A percentile compares a stretch with the other conserved stretches of the same genome.
Conservation (phyloP, 345 rosid species). For the Combretum micranthum region DNA sequence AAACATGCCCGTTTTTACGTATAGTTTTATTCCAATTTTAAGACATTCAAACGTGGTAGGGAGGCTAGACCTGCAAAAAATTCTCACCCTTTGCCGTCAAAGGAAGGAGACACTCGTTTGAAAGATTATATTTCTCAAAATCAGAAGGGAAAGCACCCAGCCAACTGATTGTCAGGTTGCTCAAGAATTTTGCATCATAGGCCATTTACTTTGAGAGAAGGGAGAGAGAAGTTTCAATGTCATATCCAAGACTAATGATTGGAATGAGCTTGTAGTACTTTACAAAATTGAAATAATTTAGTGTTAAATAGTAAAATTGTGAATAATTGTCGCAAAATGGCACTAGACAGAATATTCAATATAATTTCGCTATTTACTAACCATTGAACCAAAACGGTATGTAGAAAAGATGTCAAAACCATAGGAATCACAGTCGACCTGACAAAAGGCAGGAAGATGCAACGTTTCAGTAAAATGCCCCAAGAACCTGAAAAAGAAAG, state of each 20-base stretch:
- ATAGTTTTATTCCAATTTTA: no score
- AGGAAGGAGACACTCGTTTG: constrained; percentile 64
- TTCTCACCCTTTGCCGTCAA: constrained; percentile 68
- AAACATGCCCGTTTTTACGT: no score
- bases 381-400: constrained; percentile 95
- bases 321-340: no score
- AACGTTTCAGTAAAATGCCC: constrained; percentile 61
- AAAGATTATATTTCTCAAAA: constrained; percentile 50
- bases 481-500: constrained; percentile 51
- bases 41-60: no score
- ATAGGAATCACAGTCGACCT: constrained; percentile 96
- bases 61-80: no score
- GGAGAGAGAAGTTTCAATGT: not conserved
- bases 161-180: constrained; percentile 67
- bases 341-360: no score
- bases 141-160: constrained; percentile 88
- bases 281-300: no score
- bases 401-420: constrained; percentile 87
- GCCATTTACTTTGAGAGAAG: constrained; percentile 65
- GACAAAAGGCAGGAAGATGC: constrained; percentile 61
- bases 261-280: no score
- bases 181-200: constrained; percentile 69
- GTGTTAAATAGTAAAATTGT: no score
- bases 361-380: constrained; percentile 24
- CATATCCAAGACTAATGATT: not conserved